phyloP scores from a whole-genome alignment of 768 basidiomycete genomes.

The Pleurotus salmoneostramineus region DNA sequence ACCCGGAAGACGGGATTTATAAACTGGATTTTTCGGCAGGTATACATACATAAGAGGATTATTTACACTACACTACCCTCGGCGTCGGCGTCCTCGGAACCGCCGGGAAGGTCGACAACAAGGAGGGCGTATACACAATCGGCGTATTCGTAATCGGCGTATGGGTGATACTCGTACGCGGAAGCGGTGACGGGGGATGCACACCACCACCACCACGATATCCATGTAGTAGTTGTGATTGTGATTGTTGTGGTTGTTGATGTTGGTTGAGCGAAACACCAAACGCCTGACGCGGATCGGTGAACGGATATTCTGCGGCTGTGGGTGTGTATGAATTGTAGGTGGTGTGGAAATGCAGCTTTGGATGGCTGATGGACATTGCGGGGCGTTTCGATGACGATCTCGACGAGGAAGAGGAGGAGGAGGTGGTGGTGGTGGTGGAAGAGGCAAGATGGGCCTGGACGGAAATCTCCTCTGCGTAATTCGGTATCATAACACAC shows the following conservation, averaged over 20 bases:
- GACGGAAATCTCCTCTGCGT: conserved; percentile 49
- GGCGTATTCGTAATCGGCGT: background rate
- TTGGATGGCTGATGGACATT: background rate
- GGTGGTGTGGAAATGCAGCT: conserved; percentile 7
- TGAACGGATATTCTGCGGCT: conserved; percentile 8
- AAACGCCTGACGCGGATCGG: conserved; percentile 6
- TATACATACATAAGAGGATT: too few species aligned
- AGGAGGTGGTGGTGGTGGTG: background rate
- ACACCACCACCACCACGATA: too few species aligned
- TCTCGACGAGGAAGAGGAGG: too few species aligned
- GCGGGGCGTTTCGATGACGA: background rate
- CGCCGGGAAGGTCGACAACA: background rate
- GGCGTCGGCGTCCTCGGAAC: background rate
- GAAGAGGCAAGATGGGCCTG: conserved; percentile 30
- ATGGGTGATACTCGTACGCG: background rate
- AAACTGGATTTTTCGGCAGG: too few species aligned
- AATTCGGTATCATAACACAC: conserved; percentile 47
- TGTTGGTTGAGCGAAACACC: background rate
- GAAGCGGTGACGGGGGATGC: background rate
- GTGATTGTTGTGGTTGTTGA: too few species aligned
- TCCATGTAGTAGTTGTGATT: too few species aligned
- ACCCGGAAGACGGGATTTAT: too few species aligned
- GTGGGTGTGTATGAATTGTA: conserved; percentile 11
- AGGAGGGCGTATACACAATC: background rate
- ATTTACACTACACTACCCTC: background rate